A percentile compares a stretch with the other conserved stretches of the same genome.
Conservation (phyloP, 805 yeast genomes). For the Metschnikowia corniflorae region DNA sequence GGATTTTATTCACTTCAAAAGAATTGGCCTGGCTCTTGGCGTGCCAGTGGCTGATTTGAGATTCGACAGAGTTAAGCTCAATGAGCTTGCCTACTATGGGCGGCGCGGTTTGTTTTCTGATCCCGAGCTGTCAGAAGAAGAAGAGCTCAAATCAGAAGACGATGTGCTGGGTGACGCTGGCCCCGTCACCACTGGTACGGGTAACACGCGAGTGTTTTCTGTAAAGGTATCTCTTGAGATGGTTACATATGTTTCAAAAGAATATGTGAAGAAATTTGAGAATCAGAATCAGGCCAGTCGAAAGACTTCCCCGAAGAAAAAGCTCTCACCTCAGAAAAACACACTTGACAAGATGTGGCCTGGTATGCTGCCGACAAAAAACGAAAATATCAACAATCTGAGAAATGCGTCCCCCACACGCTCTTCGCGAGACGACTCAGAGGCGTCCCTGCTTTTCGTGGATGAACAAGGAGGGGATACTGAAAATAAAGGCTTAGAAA, state of each 20-base stretch:
- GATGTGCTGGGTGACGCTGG: no score
- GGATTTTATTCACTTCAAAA: slow-evolving; percentile 9
- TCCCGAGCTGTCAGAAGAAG: slow-evolving; percentile 1
- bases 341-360: slow-evolving; percentile 23
- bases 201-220: no score
- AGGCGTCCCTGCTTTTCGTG: not conserved
- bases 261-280: slow-evolving; percentile 15
- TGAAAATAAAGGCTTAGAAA: not conserved
- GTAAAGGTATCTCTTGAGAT: slow-evolving; percentile 19
- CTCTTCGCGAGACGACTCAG: no score
- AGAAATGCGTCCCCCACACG: not conserved
- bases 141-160: no score
- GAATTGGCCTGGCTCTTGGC: slow-evolving; percentile 13
- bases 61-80: slow-evolving; percentile 13
- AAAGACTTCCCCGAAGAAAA: slow-evolving; percentile 18
- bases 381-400: not conserved
- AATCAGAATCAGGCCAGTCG: slow-evolving; percentile 7
- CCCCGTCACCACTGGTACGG: no score
- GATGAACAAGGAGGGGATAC: not conserved
- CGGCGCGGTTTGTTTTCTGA: slow-evolving; percentile 3
- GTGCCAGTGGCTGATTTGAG: slow-evolving; percentile 13
- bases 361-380: not conserved
- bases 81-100: slow-evolving; percentile 14
- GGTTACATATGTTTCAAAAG: slow-evolving; percentile 15
- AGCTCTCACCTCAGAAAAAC: slow-evolving; percentile 21